Conservation (phyloP, 148 eudicot species). For the Agrostemma githago region DNA sequence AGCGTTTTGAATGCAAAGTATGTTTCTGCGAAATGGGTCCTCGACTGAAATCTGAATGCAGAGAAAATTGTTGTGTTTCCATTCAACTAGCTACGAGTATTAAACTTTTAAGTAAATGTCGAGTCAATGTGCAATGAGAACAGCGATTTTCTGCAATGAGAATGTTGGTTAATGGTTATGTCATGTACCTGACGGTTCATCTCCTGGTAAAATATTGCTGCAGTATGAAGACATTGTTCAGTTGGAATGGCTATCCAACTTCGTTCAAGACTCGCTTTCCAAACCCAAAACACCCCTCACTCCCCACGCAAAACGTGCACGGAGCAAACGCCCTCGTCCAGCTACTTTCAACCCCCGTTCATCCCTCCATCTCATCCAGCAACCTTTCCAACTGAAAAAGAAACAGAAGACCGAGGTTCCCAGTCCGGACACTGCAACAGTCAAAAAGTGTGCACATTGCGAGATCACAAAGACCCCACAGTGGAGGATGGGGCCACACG, state of each 20-base stretch:
- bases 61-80: background rate
- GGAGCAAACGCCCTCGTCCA: slow-evolving; percentile 97
- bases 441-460: slow-evolving; percentile 75
- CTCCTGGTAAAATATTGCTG: background rate
- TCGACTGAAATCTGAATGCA: background rate
- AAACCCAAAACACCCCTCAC: slow-evolving; percentile 35
- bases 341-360: slow-evolving; percentile 56
- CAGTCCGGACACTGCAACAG: slow-evolving; percentile 17
- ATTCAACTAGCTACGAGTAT: too few species aligned
- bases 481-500: slow-evolving; percentile 92
- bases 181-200: background rate
- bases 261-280: slow-evolving; percentile 81
- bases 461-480: slow-evolving; percentile 86
- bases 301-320: slow-evolving; percentile 57
- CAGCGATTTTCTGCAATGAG: background rate
- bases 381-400: slow-evolving; percentile 23
- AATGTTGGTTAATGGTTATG: background rate
- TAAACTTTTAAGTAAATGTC: too few species aligned
- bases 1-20: background rate
- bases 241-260: slow-evolving; percentile 85
- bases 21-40: background rate
- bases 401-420: slow-evolving; percentile 50
- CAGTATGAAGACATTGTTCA: slow-evolving; percentile 92
- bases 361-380: slow-evolving; percentile 29
- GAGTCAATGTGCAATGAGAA: background rate